phyloP scores from a whole-genome alignment of 2,329 filamentous ascomycete species.

The Botrytis squamosa region DNA sequence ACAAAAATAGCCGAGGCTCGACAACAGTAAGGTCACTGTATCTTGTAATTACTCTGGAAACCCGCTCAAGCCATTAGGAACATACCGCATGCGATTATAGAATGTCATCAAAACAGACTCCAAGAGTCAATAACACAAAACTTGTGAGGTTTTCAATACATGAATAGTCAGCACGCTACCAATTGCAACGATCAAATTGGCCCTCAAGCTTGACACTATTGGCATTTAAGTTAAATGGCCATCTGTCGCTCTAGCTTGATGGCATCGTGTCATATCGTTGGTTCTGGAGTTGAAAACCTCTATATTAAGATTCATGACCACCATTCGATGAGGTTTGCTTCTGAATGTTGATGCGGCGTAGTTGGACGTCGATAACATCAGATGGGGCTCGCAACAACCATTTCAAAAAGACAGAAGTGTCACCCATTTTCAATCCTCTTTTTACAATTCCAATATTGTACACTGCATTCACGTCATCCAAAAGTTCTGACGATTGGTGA shows the following conservation, averaged over 20 bases:
- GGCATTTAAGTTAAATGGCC: neutral
- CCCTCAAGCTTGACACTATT: neutral
- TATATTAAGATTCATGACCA: neutral
- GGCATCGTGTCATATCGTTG: neutral
- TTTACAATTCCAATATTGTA: neutral
- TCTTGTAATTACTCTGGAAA: neutral
- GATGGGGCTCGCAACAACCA: neutral
- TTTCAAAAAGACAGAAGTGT: neutral
- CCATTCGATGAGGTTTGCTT: neutral
- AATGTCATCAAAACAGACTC: neutral
- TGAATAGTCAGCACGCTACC: neutral
- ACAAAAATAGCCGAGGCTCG: neutral
- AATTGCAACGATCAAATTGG: neutral
- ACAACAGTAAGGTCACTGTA: neutral
- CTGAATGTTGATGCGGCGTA: neutral
- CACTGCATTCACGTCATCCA: neutral
- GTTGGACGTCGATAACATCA: neutral
- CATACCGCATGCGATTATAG: neutral
- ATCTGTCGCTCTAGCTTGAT: neutral
- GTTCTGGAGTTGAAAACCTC: neutral
- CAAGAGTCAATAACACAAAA: neutral
- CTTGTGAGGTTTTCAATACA: neutral
- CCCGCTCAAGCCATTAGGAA: neutral
- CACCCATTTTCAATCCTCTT: neutral
- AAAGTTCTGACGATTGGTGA: neutral